phyloP scores from a whole-genome alignment of 1,284 basidiomycete species.

The Ustilago vetiveriae region DNA sequence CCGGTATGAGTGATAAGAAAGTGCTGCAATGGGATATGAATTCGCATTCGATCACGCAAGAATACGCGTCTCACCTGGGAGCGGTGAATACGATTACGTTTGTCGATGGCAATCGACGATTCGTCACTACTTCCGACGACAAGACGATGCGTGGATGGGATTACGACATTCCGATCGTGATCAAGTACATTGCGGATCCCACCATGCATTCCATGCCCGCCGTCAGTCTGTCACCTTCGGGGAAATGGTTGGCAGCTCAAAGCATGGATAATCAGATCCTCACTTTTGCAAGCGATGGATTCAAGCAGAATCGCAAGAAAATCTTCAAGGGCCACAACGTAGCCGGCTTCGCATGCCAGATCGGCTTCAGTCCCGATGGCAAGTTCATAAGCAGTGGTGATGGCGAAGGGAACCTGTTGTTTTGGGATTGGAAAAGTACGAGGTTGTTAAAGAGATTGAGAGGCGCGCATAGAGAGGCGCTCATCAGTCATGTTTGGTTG shows the following conservation, averaged over 20 bases:
- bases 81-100: slow-evolving; percentile 99
- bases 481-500: slow-evolving; percentile 96
- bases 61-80: slow-evolving; percentile 98
- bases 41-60: slow-evolving; percentile 91
- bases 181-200: slow-evolving; percentile 99
- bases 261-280: slow-evolving; percentile 98
- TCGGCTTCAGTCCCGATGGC: slow-evolving; percentile 96
- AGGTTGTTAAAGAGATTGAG: slow-evolving; percentile 84
- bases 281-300: slow-evolving; percentile 90
- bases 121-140: slow-evolving; percentile 98
- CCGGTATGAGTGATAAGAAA: slow-evolving; percentile 99
- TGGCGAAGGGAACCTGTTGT: slow-evolving; percentile 90
- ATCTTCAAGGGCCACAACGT: slow-evolving; percentile 95
- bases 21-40: slow-evolving; percentile 98
- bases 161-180: slow-evolving; percentile 92
- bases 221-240: slow-evolving; percentile 90
- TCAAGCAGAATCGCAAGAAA: slow-evolving; percentile 98
- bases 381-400: slow-evolving; percentile 97
- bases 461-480: slow-evolving; percentile 89
- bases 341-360: slow-evolving; percentile 94
- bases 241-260: slow-evolving; percentile 95
- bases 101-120: slow-evolving; percentile 91
- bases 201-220: slow-evolving; percentile 99
- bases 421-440: slow-evolving; percentile 99
- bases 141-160: slow-evolving; percentile 98